A percentile compares a stretch with the other conserved stretches of the same genome.
Conservation (phyloP, 345 rosid species). For the Populus alba region DNA sequence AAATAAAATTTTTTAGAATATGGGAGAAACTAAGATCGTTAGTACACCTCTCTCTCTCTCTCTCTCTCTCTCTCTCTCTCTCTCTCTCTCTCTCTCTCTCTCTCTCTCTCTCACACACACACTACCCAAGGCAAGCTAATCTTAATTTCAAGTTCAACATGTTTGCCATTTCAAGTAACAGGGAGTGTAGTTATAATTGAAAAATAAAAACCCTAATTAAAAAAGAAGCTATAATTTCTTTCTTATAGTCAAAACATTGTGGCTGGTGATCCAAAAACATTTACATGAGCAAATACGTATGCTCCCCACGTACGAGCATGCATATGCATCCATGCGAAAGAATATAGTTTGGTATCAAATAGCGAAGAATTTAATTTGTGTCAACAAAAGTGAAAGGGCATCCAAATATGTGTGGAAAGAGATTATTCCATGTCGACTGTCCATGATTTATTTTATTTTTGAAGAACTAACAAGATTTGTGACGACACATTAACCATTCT, state of each 20-base stretch:
- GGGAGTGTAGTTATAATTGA: too few relatives aligned
- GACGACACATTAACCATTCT: slow-evolving; percentile 33
- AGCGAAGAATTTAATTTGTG: not conserved
- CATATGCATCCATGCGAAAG: not conserved
- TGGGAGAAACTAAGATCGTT: too few relatives aligned
- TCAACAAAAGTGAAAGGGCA: not conserved
- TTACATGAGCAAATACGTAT: not conserved
- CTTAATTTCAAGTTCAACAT: too few relatives aligned
- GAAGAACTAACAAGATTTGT: not conserved
- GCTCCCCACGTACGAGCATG: not conserved
- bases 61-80: too few relatives aligned
- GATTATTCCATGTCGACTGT: not conserved
- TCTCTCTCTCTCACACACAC: too few relatives aligned
- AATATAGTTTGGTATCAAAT: not conserved
- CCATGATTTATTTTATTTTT: not conserved
- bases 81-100: too few relatives aligned
- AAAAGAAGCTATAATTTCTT: too few relatives aligned
- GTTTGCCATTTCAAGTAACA: too few relatives aligned
- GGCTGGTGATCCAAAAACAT: not conserved
- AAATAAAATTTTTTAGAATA: too few relatives aligned
- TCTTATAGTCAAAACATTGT: not conserved
- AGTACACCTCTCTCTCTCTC: too few relatives aligned
- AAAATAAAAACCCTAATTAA: too few relatives aligned
- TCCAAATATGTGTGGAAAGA: not conserved
- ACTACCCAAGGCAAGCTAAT: too few relatives aligned